Base-by-base conservation (phyloP, 1,284 basidiomycete genomes). In the Tremellales sp. region DNA sequence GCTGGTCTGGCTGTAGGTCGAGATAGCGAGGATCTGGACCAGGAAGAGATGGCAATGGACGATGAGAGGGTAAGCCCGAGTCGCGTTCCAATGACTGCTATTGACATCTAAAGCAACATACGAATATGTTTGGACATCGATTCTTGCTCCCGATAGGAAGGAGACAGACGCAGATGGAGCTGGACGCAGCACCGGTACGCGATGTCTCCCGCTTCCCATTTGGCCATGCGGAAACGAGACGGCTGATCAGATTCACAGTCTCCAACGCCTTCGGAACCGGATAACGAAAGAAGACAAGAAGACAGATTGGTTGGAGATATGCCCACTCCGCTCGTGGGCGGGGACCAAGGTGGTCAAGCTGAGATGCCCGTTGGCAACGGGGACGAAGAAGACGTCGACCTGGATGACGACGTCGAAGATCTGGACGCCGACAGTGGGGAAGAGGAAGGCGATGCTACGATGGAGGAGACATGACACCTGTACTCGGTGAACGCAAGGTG, bases 121-220 rank as follows among this genome's bases (percentile, higher is more conserved):
- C 65, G 22, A 65, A 67, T 35, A 54, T 58, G 46, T 73, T 72
- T 46, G 71, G 71, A 8, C 58, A 68, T 49, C 55, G 67, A 0
- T 73, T 73, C 56, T 51, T 73, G 2, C 51, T 72, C 19, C 71
- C 71, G 4, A 62, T 62, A 23, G 71, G 71, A 12, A 43, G 68
- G 26, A 43, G 66, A 17, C 56, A 61, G 46, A 73, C 71, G n/a
- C 69, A 70, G 49, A 65, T 67, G 57, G 69, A 73, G 54, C 59
- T 67, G 52, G 71, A 73, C 42, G 59, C 61, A n/a, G 65, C 62
- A 3, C 61, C 65, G 13, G 70, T 72, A 45, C 47, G 66, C 61
- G 39, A 35, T 6, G 21, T 40, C 11, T 24, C 15, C 13, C n/a
- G n/a, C 21, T 45, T 7, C 31, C 17, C 3, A 25, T 42, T 36